Evolutionary conservation across 2,329 filamentous ascomycete genomes (phyloP).

Genomic region (Tolypocladium sp.): DNA sequence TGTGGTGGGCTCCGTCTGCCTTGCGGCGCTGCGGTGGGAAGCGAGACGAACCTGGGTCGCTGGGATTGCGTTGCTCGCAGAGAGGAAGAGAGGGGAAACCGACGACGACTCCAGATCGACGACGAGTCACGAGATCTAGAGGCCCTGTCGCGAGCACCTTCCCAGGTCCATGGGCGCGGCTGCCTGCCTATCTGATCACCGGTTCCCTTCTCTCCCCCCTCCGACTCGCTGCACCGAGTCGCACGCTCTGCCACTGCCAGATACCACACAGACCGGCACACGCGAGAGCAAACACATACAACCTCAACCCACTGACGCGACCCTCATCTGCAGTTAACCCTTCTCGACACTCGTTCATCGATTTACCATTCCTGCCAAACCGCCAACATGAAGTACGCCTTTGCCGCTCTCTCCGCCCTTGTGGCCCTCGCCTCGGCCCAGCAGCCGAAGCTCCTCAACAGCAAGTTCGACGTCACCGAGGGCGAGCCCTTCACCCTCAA

Average conservation of each 20-base stretch:
- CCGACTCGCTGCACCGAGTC: too few relatives aligned
- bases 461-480: conserved; percentile 14
- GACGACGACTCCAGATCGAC: not conserved
- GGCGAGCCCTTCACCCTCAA: conserved; percentile 22
- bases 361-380: not conserved
- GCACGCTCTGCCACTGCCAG: too few relatives aligned
- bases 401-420: conserved; percentile 18
- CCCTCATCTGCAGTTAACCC: not conserved
- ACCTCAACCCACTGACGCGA: not conserved
- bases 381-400: conserved; percentile 26
- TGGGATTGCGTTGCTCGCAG: not conserved
- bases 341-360: not conserved
- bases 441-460: conserved; percentile 23
- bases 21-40: not conserved
- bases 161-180: not conserved
- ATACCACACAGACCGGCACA: not conserved
- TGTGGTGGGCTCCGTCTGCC: not conserved
- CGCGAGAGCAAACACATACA: not conserved
- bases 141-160: not conserved
- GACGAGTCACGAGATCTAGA: not conserved
- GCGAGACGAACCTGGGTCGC: too few relatives aligned
- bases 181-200: not conserved
- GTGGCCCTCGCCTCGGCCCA: conserved; percentile 17
- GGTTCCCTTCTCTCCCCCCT: too few relatives aligned
- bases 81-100: not conserved